phyloP scores from a whole-genome alignment of 495 filamentous ascomycete species.

The Evernia prunastri region DNA sequence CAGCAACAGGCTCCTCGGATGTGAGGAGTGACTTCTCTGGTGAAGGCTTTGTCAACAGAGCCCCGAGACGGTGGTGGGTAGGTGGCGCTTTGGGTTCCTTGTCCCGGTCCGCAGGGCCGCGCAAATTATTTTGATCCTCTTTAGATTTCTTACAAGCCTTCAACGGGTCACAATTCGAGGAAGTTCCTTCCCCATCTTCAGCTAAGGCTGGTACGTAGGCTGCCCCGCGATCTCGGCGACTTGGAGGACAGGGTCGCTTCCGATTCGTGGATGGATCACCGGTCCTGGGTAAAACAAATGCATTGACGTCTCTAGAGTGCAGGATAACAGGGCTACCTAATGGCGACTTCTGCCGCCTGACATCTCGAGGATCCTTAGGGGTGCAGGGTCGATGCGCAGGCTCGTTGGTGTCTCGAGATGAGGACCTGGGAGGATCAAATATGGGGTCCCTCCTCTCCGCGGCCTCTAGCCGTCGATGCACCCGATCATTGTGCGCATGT shows the following conservation, averaged over 20 bases:
- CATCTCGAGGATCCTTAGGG: not conserved
- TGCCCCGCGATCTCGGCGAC: constrained; percentile 19
- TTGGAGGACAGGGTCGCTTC: constrained; percentile 11
- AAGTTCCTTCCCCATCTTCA: constrained; percentile 39
- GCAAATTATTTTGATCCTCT: not conserved
- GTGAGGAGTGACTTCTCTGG: constrained; percentile 29
- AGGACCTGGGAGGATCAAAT: not conserved
- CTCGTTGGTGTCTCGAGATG: not conserved
- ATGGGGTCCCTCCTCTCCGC: not conserved
- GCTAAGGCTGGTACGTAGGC: constrained; percentile 31
- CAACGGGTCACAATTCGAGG: not conserved
- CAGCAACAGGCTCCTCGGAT: not conserved
- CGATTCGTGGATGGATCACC: constrained; percentile 3
- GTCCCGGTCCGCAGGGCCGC: not conserved
- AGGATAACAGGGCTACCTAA: constrained; percentile 7
- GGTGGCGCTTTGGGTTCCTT: constrained; percentile 12
- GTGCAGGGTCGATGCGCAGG: not conserved
- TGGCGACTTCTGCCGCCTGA: not conserved
- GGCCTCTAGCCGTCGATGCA: constrained; percentile 9
- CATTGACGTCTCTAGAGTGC: constrained; percentile 11
- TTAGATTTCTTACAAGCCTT: not conserved
- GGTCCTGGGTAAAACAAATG: constrained; percentile 17
- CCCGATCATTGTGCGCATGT: constrained; percentile 11
- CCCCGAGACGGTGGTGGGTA: constrained; percentile 30
- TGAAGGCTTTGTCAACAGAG: constrained; percentile 35